Conservation (phyloP, 148 eudicot species). For the Persicaria maculosa region DNA sequence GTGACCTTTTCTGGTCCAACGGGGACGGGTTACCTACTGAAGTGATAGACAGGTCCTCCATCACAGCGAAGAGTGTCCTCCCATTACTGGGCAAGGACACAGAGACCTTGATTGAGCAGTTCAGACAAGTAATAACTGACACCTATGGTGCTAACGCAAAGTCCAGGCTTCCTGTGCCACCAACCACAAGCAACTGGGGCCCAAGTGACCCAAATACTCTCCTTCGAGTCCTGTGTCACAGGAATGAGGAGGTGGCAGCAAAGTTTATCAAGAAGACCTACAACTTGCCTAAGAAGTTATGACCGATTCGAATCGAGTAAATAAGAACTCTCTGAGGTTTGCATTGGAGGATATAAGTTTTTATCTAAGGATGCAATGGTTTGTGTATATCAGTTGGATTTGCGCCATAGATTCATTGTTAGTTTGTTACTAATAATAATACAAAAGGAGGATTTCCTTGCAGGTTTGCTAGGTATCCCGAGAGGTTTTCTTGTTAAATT, state of each 20-base stretch:
- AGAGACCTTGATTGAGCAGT: constrained; percentile 56
- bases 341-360: not conserved
- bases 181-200: constrained; percentile 73
- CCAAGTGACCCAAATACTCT: constrained; percentile 70
- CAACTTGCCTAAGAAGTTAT: constrained; percentile 63
- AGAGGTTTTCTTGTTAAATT: no score
- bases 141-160: constrained; percentile 39
- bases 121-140: constrained; percentile 23
- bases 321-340: not conserved
- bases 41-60: constrained; percentile 51
- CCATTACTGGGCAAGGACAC: constrained; percentile 47
- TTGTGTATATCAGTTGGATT: not conserved
- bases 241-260: constrained; percentile 71
- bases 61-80: constrained; percentile 37
- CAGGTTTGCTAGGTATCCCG: not conserved
- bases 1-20: constrained; percentile 77
- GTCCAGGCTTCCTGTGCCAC: constrained; percentile 62
- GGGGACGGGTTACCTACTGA: constrained; percentile 88
- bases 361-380: not conserved
- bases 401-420: constrained; percentile 1
- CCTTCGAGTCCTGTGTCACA: constrained; percentile 62
- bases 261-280: constrained; percentile 74
- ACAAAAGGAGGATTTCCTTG: not conserved
- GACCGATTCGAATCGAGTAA: constrained; percentile 1
- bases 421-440: not conserved